A percentile compares a stretch with the other conserved stretches of the same genome.
Conservation (phyloP, 768 basidiomycete species). For the Leccinum olivaceopallidum region DNA sequence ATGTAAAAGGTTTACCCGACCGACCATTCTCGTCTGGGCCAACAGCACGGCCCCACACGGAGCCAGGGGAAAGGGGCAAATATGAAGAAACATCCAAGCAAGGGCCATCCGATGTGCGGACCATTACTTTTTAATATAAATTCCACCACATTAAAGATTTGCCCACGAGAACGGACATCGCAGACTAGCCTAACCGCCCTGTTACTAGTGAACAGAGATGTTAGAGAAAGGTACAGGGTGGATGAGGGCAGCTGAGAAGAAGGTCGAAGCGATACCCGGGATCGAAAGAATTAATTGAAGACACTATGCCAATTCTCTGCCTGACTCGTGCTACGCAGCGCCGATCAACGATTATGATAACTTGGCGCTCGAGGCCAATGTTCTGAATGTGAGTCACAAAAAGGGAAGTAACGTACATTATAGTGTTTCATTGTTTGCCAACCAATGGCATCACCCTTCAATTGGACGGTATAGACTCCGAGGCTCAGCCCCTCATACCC, state of each 20-base stretch:
- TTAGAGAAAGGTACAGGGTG: neutral
- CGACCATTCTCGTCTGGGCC: neutral
- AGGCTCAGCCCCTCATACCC: conserved; percentile 33
- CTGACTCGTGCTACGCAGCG: too few species aligned
- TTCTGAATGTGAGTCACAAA: neutral
- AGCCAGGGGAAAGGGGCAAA: neutral
- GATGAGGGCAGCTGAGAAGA: neutral
- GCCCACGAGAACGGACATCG: neutral
- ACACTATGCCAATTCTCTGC: too few species aligned
- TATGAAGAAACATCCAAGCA: neutral
- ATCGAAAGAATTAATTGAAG: neutral
- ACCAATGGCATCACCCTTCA: conserved; percentile 9
- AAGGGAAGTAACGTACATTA: conserved; percentile 5
- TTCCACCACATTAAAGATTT: neutral
- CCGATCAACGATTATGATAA: neutral
- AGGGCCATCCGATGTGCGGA: neutral
- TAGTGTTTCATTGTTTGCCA: neutral
- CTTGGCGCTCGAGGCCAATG: neutral
- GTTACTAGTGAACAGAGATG: neutral
- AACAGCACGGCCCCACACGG: neutral
- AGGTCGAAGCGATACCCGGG: neutral
- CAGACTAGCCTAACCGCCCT: neutral
- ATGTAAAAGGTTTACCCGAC: neutral
- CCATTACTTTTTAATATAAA: neutral
- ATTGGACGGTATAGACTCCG: conserved; percentile 32